Conservation (phyloP, 1,284 basidiomycete genomes). For the Puccinia coronata region DNA sequence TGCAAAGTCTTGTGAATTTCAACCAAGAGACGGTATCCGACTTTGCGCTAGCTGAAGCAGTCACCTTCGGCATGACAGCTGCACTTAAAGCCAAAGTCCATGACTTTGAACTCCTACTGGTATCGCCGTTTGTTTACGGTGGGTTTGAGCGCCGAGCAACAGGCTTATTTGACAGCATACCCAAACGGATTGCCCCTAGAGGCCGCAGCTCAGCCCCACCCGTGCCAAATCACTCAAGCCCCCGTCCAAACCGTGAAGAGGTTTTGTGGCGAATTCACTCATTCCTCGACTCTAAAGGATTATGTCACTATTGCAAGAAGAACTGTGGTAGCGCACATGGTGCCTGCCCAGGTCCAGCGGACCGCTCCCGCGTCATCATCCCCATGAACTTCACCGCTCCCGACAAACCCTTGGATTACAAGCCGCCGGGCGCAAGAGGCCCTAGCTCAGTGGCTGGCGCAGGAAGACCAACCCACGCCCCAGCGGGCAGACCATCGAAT, state of each 20-base stretch:
- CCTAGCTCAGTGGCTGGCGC: background rate
- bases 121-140: background rate
- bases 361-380: background rate
- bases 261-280: conserved; percentile 3
- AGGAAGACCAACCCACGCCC: background rate
- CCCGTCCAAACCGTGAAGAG: background rate
- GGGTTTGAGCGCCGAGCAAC: background rate
- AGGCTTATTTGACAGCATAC: background rate
- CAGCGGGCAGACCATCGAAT: background rate
- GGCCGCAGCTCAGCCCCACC: background rate
- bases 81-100: background rate
- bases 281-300: conserved; percentile 3
- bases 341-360: background rate
- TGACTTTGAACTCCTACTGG: background rate
- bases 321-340: background rate
- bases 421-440: background rate
- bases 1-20: background rate
- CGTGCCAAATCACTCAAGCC: background rate
- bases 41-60: background rate
- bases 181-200: background rate
- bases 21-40: background rate
- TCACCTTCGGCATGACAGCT: background rate
- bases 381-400: background rate
- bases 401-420: background rate
- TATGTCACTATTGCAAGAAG: conserved; percentile 19